Conservation (phyloP, 345 rosid species). For the Ceriops zippeliana region DNA sequence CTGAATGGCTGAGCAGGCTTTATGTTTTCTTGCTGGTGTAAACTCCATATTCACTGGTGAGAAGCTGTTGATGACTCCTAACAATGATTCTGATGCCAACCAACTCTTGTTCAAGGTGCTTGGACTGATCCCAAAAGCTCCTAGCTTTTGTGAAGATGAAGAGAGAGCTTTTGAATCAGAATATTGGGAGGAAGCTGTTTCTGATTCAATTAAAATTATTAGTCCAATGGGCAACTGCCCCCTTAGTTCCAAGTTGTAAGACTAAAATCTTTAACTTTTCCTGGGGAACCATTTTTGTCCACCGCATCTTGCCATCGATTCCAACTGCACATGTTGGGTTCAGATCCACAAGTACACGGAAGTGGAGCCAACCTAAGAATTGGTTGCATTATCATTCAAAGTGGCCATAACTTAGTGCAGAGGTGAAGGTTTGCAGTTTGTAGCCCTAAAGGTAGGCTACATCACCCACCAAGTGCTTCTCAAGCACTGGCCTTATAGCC, state of each 20-base stretch:
- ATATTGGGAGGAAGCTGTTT: conserved; percentile 46
- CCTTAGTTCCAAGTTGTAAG: background rate
- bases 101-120: conserved; percentile 90
- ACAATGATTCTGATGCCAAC: conserved; percentile 90
- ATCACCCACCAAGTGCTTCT: too few relatives aligned
- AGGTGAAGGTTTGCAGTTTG: too few relatives aligned
- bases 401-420: too few relatives aligned
- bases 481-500: too few relatives aligned
- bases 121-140: conserved; percentile 63
- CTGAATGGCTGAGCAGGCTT: conserved; percentile 81
- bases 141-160: conserved; percentile 53
- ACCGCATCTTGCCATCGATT: background rate
- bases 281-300: background rate
- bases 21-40: conserved; percentile 97
- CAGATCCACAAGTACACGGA: background rate
- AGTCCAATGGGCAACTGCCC: background rate
- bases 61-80: conserved; percentile 89
- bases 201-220: conserved; percentile 34
- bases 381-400: too few relatives aligned
- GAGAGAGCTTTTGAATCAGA: conserved; percentile 34
- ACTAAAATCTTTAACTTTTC: background rate
- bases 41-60: conserved; percentile 96
- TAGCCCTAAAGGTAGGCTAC: too few relatives aligned
- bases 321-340: background rate
- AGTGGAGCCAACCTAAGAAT: too few relatives aligned